Evolutionary conservation across 163 green algal species (phyloP), one percentile per base, ranked within the genome.

Genomic region (Chloromonas sp.): DNA sequence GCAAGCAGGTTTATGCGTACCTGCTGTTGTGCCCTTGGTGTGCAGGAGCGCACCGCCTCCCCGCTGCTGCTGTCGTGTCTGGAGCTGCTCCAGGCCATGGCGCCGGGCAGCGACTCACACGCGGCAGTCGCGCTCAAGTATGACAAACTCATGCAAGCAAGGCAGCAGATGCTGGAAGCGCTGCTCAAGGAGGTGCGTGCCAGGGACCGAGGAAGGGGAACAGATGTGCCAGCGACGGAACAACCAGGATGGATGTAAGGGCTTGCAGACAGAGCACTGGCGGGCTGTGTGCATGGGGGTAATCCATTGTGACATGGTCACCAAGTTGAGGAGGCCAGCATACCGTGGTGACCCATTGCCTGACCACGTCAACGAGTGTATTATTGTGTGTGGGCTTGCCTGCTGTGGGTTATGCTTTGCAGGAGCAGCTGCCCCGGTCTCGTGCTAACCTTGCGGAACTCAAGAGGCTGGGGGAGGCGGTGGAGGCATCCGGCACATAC

Each of bases 61-160:
- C 66, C 11, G 66, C 66, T 74, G 66, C 36, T 85, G 60, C 61
- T 71, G 13, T 58, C 57, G 1, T 87, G 82, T 60, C 81, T 91
- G 78, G 78, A 89, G 84, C 88, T 88, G 8, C 81, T 91, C 15
- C 77, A 77, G 0, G 84, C 84, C 3, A 82, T 88, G 59, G 82
- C 84, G 14, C 88, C 88, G 1, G 88, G 88, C 61, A 86, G 77
- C 14, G 88, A 88, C 15, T 85, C 60, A n/a, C 88, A 91, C 85
- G 2, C 86, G 0, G 36, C 61, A 60, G 87, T 89, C 60, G 87
- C 85, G 36, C 57, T 88, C 70, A 89, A 91, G 71, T 83, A 91
- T 79, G 83, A 88, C 60, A 58, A 3, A 8, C n/a, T 84, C 1
- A 70, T 60, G 15, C 60, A 60, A 2, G 36, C 36, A 8, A 78